Base-by-base conservation (phyloP, 345 rosid species). In the Hirschfeldia incana region DNA sequence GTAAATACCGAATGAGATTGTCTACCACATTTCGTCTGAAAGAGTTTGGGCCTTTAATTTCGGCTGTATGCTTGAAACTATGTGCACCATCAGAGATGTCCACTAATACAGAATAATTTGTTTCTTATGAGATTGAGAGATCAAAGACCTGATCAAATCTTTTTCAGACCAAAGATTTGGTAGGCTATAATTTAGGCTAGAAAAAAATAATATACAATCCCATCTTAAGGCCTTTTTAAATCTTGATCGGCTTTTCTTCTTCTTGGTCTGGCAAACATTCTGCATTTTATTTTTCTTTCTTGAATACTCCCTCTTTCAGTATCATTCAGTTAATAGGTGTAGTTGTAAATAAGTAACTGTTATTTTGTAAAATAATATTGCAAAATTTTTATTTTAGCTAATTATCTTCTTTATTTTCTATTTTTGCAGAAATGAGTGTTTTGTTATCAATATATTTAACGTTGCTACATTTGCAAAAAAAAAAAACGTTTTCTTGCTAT, bases 171-270 rank as follows among this genome's bases (percentile, higher is more conserved):
- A 42, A 42, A 42, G 49, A 10, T 42, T 10, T 42, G 49, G 49
- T 42, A 42, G 4, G 13, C 49, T 4, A 1, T 21, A 33, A 0
- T 6, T 34, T 71, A 26, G 58, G 59, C 46, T 65, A 6, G 37
- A 6, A 34, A 13, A 10, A 17, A 9, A 16, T 17, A 36, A 16
- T 8, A 1, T 16, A 58, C 2, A 60, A 26, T 69, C 73, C 74
- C 74, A 26, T 79, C 0, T 36, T 0, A 49, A 15, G 70, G 74
- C 82, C 82, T 72, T 59, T 10, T 30, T 0, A 15, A 26, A 51
- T 17, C 6, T 36, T 29, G n/a, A 57, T 30, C 0, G 49, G 13
- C 49, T 42, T 42, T 42, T 42, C 13, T 42, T n/a, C 49, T 42
- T 42, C 49, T 3, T 39, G 46, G 46, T 39, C 13, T 9, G 46